Percentiles rank a stretch among this genome's conserved stretches.
Evolutionary conservation across 331 rosid genomes (phyloP).

Genomic region (Pyrus hybrid): DNA sequence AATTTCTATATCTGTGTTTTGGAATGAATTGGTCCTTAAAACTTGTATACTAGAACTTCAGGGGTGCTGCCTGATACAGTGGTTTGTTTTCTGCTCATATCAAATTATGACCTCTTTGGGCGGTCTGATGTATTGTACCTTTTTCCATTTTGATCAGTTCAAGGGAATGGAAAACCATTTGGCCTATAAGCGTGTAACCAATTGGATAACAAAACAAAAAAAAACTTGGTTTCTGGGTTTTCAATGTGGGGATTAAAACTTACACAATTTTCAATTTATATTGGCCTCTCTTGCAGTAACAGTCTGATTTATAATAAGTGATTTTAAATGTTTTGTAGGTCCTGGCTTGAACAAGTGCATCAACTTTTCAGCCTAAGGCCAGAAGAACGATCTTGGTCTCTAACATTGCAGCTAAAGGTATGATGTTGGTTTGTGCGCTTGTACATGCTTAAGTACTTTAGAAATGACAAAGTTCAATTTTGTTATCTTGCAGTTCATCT

Average conservation of each 20-base stretch:
- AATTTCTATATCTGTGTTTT: too few relatives aligned
- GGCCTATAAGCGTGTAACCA: neutral
- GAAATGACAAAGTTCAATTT: neutral
- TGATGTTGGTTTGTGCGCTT: neutral
- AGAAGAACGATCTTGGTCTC: slow-evolving; percentile 56
- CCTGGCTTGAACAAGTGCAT: slow-evolving; percentile 65
- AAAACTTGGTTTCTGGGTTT: neutral
- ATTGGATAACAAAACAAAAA: neutral
- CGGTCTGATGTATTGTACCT: neutral
- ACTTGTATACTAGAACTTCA: neutral
- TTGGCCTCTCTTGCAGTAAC: neutral
- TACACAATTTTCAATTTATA: neutral
- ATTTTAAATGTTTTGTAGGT: slow-evolving; percentile 34
- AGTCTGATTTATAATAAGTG: neutral
- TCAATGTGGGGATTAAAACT: neutral
- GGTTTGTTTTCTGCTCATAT: neutral
- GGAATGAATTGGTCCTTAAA: neutral
- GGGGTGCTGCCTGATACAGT: neutral
- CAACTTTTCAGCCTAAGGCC: slow-evolving; percentile 28
- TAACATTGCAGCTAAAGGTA: slow-evolving; percentile 64
- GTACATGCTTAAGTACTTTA: neutral
- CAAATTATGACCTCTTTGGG: neutral
- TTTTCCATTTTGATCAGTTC: neutral
- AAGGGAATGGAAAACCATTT: neutral
- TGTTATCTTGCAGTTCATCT: neutral